Evolutionary conservation across 148 eudicot species (phyloP), one percentile per base, ranked within the genome.

Genomic region (Beta vulgaris): DNA sequence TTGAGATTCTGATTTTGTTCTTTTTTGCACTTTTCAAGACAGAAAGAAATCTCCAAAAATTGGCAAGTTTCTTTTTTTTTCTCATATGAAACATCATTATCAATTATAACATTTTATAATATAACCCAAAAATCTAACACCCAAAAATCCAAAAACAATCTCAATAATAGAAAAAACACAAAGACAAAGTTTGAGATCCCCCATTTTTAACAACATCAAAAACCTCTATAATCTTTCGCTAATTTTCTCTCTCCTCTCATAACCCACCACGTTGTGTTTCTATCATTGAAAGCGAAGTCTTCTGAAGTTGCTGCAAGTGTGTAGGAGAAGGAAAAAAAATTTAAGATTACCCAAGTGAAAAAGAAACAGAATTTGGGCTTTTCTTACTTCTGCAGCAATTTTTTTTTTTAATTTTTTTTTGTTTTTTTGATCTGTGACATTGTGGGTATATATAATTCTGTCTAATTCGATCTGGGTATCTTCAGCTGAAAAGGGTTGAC

Each of bases 241-340:
- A n/a, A n/a, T 10, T 63, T 62, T 67, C 36, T 74, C 73, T 73
- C 67, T 73, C 34, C 67, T 73, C 34, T 60, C 23, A 51, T 59
- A 13, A n/a, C 72, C 73, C 43, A 71, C 73, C 81, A 61, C 82
- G 76, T 77, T 83, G 73, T 77, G 74, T 83, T 76, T 53, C 85
- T 82, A 85, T 69, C 73, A 80, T 80, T 82, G 82, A 86, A 86
- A 84, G 87, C 85, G 54, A 86, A 84, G 82, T 82, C 73, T 79
- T 51, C 68, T 73, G 62, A 29, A 26, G 59, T 69, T 80, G 75
- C 61, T 70, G 55, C 75, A 77, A 82, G 84, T 84, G 87, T 87
- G 77, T 78, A 84, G 53, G 60, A 58, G 55, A 82, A 81, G 79
- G 44, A 35, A 77, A 23, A 31, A 43, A 19, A 59, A 68, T 1